These are phyloP conservation scores for Willaertia magna DNA, from an alignment of 208 protist species.

Conservation along the genomic window DNA sequence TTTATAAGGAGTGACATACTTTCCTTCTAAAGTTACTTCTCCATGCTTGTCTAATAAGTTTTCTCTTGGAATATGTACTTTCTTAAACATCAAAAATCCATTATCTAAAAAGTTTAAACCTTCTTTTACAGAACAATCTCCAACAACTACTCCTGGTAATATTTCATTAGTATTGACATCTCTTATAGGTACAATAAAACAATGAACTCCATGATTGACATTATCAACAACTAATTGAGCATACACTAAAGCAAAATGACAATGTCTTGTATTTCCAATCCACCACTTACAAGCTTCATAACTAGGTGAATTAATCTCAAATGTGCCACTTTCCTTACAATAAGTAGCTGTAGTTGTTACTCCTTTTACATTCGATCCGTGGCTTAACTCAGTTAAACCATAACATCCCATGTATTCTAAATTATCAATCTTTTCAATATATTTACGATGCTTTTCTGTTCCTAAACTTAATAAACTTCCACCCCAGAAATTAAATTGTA, in stretches of 20 bases:
- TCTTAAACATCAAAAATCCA: slow-evolving; percentile 20
- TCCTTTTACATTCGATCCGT: slow-evolving; percentile 32
- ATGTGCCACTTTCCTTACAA: slow-evolving; percentile 14
- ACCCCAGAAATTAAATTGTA: not conserved
- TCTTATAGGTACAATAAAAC: slow-evolving; percentile 13
- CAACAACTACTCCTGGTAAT: not conserved
- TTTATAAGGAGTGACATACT: not conserved
- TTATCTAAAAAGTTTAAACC: slow-evolving; percentile 13
- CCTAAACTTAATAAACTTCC: not conserved
- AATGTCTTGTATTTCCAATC: slow-evolving; percentile 16
- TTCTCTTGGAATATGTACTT: slow-evolving; percentile 16
- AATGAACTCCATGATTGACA: slow-evolving; percentile 5
- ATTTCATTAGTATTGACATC: not conserved
- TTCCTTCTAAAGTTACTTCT: slow-evolving; percentile 8
- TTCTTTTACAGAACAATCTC: slow-evolving; percentile 3
- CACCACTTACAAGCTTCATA: slow-evolving; percentile 19
- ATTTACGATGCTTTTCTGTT: not conserved
- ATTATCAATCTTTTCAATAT: not conserved
- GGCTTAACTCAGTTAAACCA: slow-evolving; percentile 30
- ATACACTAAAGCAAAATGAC: slow-evolving; percentile 4
- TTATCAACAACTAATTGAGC: slow-evolving; percentile 13
- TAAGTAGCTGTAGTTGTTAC: slow-evolving; percentile 31
- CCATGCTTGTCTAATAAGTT: slow-evolving; percentile 19
- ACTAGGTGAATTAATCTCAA: slow-evolving; percentile 17
- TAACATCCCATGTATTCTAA: not conserved